Evolutionary conservation across 306 rosid genomes (phyloP), one percentile per base, ranked within the genome.

Genomic region (Lathyrus aphaca): DNA sequence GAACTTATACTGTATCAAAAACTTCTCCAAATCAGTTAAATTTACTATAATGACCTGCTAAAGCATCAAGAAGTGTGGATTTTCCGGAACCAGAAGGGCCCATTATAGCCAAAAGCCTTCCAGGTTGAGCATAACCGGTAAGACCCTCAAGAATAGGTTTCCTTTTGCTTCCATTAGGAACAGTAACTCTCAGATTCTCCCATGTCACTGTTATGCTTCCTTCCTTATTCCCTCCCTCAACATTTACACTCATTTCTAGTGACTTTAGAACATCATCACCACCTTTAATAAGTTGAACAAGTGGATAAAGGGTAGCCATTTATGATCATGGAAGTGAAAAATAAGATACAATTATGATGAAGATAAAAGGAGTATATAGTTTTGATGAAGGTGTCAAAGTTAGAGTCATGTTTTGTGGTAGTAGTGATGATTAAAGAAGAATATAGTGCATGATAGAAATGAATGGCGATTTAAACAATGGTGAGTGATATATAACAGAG

Each of bases 21-120:
- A 53, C 15, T 21, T 53, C 27, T 23, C 16, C 23, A 21, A 54
- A 54, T 3, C 35, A 21, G 1, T 23, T 11, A 17, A 17, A 19
- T 21, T 21, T 13, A 27, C 10, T 14, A 44, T 18, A 54, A 44
- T 45, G 4, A 89, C 96, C 96, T 73, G 88, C 86, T 71, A 86
- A 65, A 43, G 87, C 76, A 71, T 86, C 96, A 76, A 89, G 96
- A 76, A 86, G 86, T 46, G 96, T 89, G 54, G 96, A 85, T 75
- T 89, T 89, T 69, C 96, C 96, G 71, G 74, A 85, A 8, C 96
- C 96, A n/a, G 92, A 89, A 69, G 96, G 96, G 9, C 90, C 96
- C 90, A 86, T 86, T 46, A 89, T 69, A 49, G 92, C 92, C 60
- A 87, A 66, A 45, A 85, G 76, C 64, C 85, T 73, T 13, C 87